These are phyloP conservation scores for Chlamydomonas sp. DNA, from an alignment of 139 green algal species.

Conservation along the genomic window DNA sequence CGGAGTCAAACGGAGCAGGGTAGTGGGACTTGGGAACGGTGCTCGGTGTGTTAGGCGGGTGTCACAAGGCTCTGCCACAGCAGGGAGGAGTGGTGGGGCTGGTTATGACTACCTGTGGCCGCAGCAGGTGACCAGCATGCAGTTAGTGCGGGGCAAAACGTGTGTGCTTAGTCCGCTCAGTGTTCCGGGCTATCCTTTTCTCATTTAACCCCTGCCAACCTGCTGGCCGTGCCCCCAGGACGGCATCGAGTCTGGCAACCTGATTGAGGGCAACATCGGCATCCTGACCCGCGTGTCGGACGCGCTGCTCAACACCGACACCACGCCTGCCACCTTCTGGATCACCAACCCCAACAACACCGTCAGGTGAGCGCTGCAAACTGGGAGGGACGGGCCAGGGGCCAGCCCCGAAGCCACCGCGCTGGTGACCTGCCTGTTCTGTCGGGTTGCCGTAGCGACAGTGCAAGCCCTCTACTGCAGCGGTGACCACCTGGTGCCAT, in stretches of 20 bases:
- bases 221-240: constrained; percentile 17
- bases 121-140: no score
- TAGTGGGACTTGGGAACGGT: background rate
- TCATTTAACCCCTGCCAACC: no score
- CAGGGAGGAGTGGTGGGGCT: background rate
- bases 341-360: constrained; percentile 86
- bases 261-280: constrained; percentile 72
- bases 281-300: constrained; percentile 62
- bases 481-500: no score
- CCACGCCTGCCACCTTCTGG: constrained; percentile 82
- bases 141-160: no score
- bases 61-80: background rate
- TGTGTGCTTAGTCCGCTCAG: background rate
- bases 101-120: background rate
- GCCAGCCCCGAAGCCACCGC: no score
- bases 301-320: constrained; percentile 78
- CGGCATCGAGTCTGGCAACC: constrained; percentile 47
- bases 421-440: no score
- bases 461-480: no score
- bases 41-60: background rate
- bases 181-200: background rate
- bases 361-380: background rate
- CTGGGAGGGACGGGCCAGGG: no score
- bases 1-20: background rate
- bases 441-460: no score